These are phyloP conservation scores for Daldinia sp. DNA, from an alignment of 2,329 filamentous ascomycete genomes.

Conservation along the genomic window DNA sequence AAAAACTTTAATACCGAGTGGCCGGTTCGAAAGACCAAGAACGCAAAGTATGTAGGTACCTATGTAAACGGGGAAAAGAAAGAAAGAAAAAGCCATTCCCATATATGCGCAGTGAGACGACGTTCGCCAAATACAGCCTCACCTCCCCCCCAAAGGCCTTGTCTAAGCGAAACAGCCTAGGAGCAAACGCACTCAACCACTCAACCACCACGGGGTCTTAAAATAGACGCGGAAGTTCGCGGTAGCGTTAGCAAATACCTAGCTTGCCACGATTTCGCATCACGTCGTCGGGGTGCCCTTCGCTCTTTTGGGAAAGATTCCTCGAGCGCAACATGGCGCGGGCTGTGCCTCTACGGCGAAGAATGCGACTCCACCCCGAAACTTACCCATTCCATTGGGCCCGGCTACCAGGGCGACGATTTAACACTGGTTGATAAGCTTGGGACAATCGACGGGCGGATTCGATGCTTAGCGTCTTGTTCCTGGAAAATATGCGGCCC, in stretches of 20 bases:
- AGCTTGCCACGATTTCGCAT: not conserved
- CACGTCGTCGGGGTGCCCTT: not conserved
- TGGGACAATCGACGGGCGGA: not conserved
- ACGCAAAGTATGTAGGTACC: too few relatives aligned
- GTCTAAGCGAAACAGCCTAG: not conserved
- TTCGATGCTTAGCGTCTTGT: too few relatives aligned
- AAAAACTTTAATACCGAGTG: too few relatives aligned
- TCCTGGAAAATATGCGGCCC: too few relatives aligned
- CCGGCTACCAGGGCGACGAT: not conserved
- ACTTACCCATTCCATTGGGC: not conserved
- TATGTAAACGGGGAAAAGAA: not conserved
- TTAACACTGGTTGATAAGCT: too few relatives aligned
- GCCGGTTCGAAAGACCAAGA: too few relatives aligned
- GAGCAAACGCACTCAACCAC: not conserved
- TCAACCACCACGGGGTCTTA: not conserved
- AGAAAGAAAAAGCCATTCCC: not conserved
- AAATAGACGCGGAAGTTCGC: not conserved
- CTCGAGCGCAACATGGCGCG: not conserved
- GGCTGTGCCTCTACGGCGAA: not conserved
- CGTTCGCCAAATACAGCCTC: not conserved
- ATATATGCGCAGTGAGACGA: too few relatives aligned
- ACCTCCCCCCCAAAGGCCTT: too few relatives aligned
- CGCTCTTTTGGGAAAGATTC: not conserved
- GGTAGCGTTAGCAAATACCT: not conserved
- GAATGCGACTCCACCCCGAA: not conserved